Percentiles rank a stretch among this genome's conserved stretches.
These are phyloP conservation scores for Barnettozyma populi DNA, from an alignment of 805 yeast genomes.

Conservation along the genomic window DNA sequence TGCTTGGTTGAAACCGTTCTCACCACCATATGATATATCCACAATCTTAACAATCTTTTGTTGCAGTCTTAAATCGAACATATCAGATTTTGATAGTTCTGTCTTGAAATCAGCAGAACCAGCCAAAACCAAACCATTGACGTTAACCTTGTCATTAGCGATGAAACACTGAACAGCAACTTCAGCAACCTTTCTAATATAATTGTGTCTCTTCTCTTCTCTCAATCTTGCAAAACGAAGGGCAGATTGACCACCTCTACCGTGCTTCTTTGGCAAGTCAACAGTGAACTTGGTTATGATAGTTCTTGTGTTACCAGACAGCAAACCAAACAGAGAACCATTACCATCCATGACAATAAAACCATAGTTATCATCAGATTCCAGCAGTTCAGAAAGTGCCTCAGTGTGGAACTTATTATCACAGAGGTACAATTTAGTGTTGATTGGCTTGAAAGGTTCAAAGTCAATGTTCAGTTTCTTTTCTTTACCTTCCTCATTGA, in stretches of 20 bases:
- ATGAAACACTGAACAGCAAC: slow-evolving; percentile 96
- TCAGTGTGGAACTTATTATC: slow-evolving; percentile 98
- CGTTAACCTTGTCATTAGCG: slow-evolving; percentile 90
- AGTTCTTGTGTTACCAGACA: slow-evolving; percentile 95
- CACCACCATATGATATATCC: slow-evolving; percentile 98
- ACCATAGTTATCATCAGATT: slow-evolving; percentile 94
- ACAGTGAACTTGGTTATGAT: slow-evolving; percentile 94
- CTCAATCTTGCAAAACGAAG: slow-evolving; percentile 97
- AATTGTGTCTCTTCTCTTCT: slow-evolving; percentile 98
- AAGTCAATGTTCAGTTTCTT: slow-evolving; percentile 95
- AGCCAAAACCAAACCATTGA: slow-evolving; percentile 90
- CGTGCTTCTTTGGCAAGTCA: slow-evolving; percentile 98
- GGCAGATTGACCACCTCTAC: slow-evolving; percentile 99
- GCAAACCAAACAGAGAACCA: slow-evolving; percentile 92
- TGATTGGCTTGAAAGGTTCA: slow-evolving; percentile 98
- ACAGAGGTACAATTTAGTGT: slow-evolving; percentile 92
- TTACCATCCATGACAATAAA: slow-evolving; percentile 99
- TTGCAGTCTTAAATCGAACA: slow-evolving; percentile 86
- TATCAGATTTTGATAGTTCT: slow-evolving; percentile 86
- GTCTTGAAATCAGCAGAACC: slow-evolving; percentile 99
- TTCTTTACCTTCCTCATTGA: slow-evolving; percentile 96
- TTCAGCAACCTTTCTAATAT: slow-evolving; percentile 97
- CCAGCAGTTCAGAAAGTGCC: slow-evolving; percentile 88
- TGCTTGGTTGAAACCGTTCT: slow-evolving; percentile 98
- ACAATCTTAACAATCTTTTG: slow-evolving; percentile 87